Base-by-base conservation (phyloP, 768 basidiomycete species). In the Panellus pusillus region DNA sequence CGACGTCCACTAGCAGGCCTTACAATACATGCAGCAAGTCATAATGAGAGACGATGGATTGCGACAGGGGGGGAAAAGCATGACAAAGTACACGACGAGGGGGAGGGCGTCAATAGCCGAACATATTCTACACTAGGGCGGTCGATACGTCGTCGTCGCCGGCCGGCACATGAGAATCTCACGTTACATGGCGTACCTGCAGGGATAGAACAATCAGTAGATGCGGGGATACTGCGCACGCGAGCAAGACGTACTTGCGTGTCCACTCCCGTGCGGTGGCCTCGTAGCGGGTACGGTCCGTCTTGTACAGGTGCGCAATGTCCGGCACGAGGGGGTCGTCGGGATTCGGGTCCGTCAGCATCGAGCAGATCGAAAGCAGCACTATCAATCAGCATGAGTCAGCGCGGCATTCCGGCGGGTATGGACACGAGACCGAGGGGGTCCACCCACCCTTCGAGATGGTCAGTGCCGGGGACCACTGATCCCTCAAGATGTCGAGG, bases 241-340 rank as follows among this genome's bases (percentile, higher is more conserved):
- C 42, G 41, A 54, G 17, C 13, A 19, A 41, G 17, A 76, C 91
- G 63, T 68, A 98, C 95, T 98, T 98, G 84, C 96, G 88, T 72
- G 96, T 96, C 96, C 96, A 99, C 80, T 99, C 97, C 76, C 94
- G 81, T 24, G 97, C 97, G 31, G 93, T 98, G 56, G 94, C 91
- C 75, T 98, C 97, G 69, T 99, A 99, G 65, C 95, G 86, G 60
- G 91, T 76, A 63, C 96, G 86, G 75, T 99, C 97, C 35, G 95
- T 98, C 93, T 98, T 99, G 86, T 99, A 99, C 62, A 98, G 74
- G 73, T 96, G 93, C 51, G 97, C 97, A 61, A 98, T 98, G 68
- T 99, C 97, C 49, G 97, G 97, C 44, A 98, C 96, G 72, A 98
- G 79, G 3, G 97, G 97, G 68, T 99, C 97, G 72, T 99, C 97